phyloP scores from a whole-genome alignment of 306 rosid species.

The Vicia sativa region DNA sequence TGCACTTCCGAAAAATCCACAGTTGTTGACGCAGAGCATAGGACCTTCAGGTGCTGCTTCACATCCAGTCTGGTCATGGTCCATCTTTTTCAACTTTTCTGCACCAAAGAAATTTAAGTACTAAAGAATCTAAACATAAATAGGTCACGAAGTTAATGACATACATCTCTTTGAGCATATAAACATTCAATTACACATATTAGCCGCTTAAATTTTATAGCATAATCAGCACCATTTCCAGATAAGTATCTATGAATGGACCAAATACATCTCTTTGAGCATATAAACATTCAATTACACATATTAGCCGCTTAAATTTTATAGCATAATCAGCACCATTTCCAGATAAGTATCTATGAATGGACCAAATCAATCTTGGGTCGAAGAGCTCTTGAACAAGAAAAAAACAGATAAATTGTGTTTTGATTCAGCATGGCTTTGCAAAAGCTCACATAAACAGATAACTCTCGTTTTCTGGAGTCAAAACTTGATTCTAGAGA shows the following conservation, averaged over 20 bases:
- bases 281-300: not conserved
- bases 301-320: not conserved
- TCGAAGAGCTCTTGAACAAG: not conserved
- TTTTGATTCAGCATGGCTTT: constrained; percentile 19
- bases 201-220: not conserved
- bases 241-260: not conserved
- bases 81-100: constrained; percentile 72
- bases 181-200: constrained; percentile 1
- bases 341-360: not conserved
- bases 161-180: not conserved
- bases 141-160: not conserved
- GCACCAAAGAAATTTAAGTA: constrained; percentile 32
- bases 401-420: not conserved
- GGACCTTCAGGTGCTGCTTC: constrained; percentile 96
- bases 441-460: not conserved
- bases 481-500: not conserved
- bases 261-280: constrained; percentile 1
- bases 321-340: not conserved
- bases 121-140: constrained; percentile 5
- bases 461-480: not conserved
- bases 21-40: constrained; percentile 77
- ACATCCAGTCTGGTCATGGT: constrained; percentile 89
- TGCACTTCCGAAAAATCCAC: constrained; percentile 91
- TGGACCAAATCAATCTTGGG: constrained; percentile 6
- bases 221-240: not conserved